phyloP scores from a whole-genome alignment of 2,329 filamentous ascomycete genomes.

The Hypoxylon sp. region DNA sequence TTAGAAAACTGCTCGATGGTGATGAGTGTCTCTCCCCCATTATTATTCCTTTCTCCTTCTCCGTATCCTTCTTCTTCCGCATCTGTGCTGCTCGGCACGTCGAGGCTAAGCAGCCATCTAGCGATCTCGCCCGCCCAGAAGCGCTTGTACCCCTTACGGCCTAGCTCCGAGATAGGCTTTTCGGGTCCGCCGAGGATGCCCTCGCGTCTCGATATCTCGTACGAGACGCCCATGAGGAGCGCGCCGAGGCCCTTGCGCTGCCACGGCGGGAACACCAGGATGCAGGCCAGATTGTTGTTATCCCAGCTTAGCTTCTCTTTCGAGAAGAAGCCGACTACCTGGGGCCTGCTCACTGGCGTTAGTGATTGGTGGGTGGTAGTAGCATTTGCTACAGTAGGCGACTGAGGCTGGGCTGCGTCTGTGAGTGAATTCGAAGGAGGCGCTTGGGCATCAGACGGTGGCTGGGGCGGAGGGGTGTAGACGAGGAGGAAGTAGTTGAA shows the following conservation, averaged over 20 bases:
- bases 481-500: slow-evolving; percentile 97
- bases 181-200: slow-evolving; percentile 91
- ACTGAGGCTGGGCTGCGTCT: not conserved
- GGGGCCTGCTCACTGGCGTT: slow-evolving; percentile 53
- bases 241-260: slow-evolving; percentile 91
- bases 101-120: slow-evolving; percentile 71
- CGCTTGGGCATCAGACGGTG: not conserved
- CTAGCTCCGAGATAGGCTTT: slow-evolving; percentile 90
- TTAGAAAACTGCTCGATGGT: slow-evolving; percentile 80
- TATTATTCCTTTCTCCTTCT: slow-evolving; percentile 5
- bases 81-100: slow-evolving; percentile 52
- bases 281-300: slow-evolving; percentile 97
- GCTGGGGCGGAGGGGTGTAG: slow-evolving; percentile 68
- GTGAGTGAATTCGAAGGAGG: not conserved
- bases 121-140: slow-evolving; percentile 91
- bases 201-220: slow-evolving; percentile 89
- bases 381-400: slow-evolving; percentile 1
- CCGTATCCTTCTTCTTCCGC: slow-evolving; percentile 19
- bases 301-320: slow-evolving; percentile 99
- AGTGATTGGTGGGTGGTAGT: slow-evolving; percentile 1
- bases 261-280: slow-evolving; percentile 95
- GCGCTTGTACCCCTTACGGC: slow-evolving; percentile 83
- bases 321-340: slow-evolving; percentile 95
- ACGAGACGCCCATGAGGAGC: slow-evolving; percentile 91
- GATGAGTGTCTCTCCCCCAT: slow-evolving; percentile 65